Base-by-base conservation (phyloP, 305 asterid genomes). In the Nicotiana rustica region DNA sequence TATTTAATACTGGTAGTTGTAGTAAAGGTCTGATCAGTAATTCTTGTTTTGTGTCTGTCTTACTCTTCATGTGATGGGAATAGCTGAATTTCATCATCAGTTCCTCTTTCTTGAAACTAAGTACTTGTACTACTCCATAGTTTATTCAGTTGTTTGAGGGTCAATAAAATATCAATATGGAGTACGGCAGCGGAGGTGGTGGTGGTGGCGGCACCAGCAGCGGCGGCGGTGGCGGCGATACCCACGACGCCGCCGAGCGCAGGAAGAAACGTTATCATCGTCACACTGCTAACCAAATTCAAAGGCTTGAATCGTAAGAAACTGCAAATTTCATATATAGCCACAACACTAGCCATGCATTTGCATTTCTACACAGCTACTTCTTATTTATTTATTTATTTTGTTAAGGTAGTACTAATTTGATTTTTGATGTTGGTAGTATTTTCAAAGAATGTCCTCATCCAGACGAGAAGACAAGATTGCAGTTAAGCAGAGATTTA, bases 241-340 rank as follows among this genome's bases (percentile, higher is more conserved):
- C 82, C 80, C 89, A 82, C 57, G 97, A 88, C 33, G 88, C 85
- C 69, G 79, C 94, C 71, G 97, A 90, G 52, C 91, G 94, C 83
- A 88, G 88, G 83, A 91, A 91, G 78, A 95, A 97, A 66, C 88
- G 94, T 0, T 97, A 93, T 88, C 99, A 95, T 82, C 97, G 99
- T 0, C 99, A 97, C 88, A 95, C 99, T 10, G 95, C 97, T 84
- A 85, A 93, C 82, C 99, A 97, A 89, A 97, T 95, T 75, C 98
- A 93, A 81, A 84, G 93, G 17, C 98, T 97, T 49, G 99, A 97
- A 91, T 67, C 90, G 99, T 97, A 84, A 80, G 95, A 44, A 8
- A 75, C 25, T 19, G 41, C 25, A 55, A 25, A 19, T 13, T 19
- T 52, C 15, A 5, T 3, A 73, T 55, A 9, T 81, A 29, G 82